phyloP scores from a whole-genome alignment of 805 yeast species.

The Danielozyma ontarioensis region DNA sequence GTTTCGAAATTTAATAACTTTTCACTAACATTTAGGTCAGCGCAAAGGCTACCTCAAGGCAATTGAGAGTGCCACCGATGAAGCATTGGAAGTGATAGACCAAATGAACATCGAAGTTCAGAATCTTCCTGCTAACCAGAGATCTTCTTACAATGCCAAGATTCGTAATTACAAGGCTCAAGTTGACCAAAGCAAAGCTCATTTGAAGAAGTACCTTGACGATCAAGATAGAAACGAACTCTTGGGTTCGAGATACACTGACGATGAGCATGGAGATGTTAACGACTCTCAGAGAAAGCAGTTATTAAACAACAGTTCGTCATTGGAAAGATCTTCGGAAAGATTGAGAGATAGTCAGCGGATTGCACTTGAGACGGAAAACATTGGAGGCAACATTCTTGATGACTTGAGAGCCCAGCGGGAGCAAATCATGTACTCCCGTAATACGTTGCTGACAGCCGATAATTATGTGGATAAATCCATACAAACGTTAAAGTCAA shows the following conservation, averaged over 20 bases:
- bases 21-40: conserved; percentile 26
- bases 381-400: conserved; percentile 84
- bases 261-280: conserved; percentile 27
- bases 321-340: conserved; percentile 78
- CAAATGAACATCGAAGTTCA: conserved; percentile 86
- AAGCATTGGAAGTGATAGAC: conserved; percentile 73
- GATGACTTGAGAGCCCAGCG: conserved; percentile 87
- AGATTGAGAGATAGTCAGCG: conserved; percentile 84
- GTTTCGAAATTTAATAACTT: not conserved
- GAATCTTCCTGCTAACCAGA: conserved; percentile 67
- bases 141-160: conserved; percentile 70
- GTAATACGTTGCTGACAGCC: conserved; percentile 83
- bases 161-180: conserved; percentile 66
- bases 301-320: conserved; percentile 68
- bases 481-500: conserved; percentile 76
- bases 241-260: conserved; percentile 54
- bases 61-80: conserved; percentile 68
- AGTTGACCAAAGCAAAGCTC: conserved; percentile 50
- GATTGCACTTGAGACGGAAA: conserved; percentile 88
- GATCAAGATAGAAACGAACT: conserved; percentile 67
- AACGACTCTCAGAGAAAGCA: conserved; percentile 74
- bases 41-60: conserved; percentile 53
- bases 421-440: conserved; percentile 82
- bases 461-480: conserved; percentile 90
- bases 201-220: conserved; percentile 55